Evolutionary conservation across 1,284 basidiomycete species (phyloP), one percentile per base, ranked within the genome.

Genomic region (Cutaneotrichosporon arboriforme): DNA sequence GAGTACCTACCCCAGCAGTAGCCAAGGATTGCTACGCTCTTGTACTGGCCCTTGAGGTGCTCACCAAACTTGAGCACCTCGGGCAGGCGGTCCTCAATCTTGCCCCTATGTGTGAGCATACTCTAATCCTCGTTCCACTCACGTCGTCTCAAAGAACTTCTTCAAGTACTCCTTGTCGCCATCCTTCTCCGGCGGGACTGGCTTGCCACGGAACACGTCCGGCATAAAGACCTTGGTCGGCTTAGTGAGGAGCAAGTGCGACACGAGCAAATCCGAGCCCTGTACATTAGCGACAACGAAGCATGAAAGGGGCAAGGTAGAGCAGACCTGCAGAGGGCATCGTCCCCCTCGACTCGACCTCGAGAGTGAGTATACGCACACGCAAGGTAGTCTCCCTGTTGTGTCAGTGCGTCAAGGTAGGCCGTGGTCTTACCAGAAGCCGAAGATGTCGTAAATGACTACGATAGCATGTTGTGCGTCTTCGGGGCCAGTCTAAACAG

Each of bases 391-490:
- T 70, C 54, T 72, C 70, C 68, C 68, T 70, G 41, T 8, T 4
- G 47, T 64, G 12, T 43, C 21, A 31, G 2, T 22, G 8, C 2
- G 8, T 2, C 20, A 15, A 31, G 26, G 26, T 31, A 10, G 26
- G 26, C 10, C 7, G 4, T 5, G 3, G 21, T 55, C 65, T 57
- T 46, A 67, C 68, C 70, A 70, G 51, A 72, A 69, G 2, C 70
- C 70, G 52, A 72, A 72, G 54, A 72, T 64, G 54, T 73, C 73
- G 56, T 75, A 73, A 23, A 69, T 58, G 31, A 68, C 66, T 1
- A 72, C 65, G 12, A 68, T 49, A 3, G 70, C 70, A 44, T 67
- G 63, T 20, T 67, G 64, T 13, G 66, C 64, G 17, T 62, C 50
- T 4, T 67, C 64, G 1, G 65, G 61, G 4, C 70, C 70, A 21